These are phyloP conservation scores for Cenchrus americanus DNA, from an alignment of 176 grass and related monocot genomes.

Conservation along the genomic window DNA sequence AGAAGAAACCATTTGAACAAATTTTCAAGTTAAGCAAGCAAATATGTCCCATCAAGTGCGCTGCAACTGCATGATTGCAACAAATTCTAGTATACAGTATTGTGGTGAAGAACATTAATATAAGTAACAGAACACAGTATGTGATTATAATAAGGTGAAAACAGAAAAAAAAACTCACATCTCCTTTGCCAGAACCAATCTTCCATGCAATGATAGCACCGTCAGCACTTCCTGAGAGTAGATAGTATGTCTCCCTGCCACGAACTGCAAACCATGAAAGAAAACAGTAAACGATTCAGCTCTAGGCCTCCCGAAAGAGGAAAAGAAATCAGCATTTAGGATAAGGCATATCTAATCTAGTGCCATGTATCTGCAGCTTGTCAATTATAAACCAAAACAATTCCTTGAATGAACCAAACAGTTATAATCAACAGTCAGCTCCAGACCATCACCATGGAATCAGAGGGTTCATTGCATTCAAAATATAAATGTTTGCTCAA, in stretches of 20 bases:
- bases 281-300: conserved; percentile 2
- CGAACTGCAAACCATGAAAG: conserved; percentile 56
- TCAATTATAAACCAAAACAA: background rate
- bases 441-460: background rate
- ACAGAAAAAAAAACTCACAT: conserved; percentile 36
- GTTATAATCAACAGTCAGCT: background rate
- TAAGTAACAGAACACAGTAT: background rate
- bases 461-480: background rate
- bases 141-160: background rate
- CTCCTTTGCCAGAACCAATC: conserved; percentile 66
- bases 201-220: conserved; percentile 80
- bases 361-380: background rate
- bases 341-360: background rate
- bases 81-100: background rate
- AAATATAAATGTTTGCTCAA: background rate
- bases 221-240: conserved; percentile 91
- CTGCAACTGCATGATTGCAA: background rate
- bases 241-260: conserved; percentile 53
- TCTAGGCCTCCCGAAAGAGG: background rate
- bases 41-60: background rate
- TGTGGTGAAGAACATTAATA: background rate
- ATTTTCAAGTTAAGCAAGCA: background rate
- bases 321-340: background rate
- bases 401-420: background rate
- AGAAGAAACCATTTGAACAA: conserved; percentile 12